phyloP scores from a whole-genome alignment of 2,329 filamentous ascomycete genomes.

The Fusarium coicis region DNA sequence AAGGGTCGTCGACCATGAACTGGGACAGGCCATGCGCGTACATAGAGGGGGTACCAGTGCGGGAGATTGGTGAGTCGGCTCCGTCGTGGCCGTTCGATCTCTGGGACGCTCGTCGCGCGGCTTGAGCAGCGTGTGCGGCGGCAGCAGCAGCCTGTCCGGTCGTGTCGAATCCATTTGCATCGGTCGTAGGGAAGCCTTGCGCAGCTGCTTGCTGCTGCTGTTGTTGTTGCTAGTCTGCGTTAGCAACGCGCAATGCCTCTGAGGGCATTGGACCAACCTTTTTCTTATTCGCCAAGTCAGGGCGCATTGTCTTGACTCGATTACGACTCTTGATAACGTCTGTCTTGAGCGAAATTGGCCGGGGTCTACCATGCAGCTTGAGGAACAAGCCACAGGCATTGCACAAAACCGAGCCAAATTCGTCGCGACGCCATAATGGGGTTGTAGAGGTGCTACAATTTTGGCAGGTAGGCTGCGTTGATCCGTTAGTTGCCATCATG shows the following conservation, averaged over 20 bases:
- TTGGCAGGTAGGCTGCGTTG: constrained; percentile 90
- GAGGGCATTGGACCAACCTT: constrained; percentile 67
- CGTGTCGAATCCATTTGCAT: constrained; percentile 69
- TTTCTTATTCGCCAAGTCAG: constrained; percentile 82
- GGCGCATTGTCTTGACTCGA: constrained; percentile 87
- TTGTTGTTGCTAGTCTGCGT: constrained; percentile 30
- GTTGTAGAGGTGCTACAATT: constrained; percentile 97
- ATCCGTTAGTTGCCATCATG: constrained; percentile 68
- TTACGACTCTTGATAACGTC: constrained; percentile 99
- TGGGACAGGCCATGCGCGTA: constrained; percentile 80
- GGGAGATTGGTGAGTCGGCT: constrained; percentile 81
- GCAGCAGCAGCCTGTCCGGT: constrained; percentile 61
- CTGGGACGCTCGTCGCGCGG: constrained; percentile 71
- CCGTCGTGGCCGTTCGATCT: constrained; percentile 81
- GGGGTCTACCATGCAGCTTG: constrained; percentile 92
- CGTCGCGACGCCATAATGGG: constrained; percentile 96
- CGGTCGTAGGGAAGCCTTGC: constrained; percentile 54
- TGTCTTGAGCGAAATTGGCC: constrained; percentile 96
- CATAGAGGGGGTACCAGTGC: constrained; percentile 80
- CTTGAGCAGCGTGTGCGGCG: constrained; percentile 64
- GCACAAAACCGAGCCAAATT: constrained; percentile 94
- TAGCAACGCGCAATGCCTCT: constrained; percentile 4
- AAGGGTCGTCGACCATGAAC: constrained; percentile 80
- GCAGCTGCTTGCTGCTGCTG: constrained; percentile 53
- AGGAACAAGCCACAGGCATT: constrained; percentile 98